phyloP scores from a whole-genome alignment of 2,329 filamentous ascomycete genomes.

The Grosmannia clavigera region DNA sequence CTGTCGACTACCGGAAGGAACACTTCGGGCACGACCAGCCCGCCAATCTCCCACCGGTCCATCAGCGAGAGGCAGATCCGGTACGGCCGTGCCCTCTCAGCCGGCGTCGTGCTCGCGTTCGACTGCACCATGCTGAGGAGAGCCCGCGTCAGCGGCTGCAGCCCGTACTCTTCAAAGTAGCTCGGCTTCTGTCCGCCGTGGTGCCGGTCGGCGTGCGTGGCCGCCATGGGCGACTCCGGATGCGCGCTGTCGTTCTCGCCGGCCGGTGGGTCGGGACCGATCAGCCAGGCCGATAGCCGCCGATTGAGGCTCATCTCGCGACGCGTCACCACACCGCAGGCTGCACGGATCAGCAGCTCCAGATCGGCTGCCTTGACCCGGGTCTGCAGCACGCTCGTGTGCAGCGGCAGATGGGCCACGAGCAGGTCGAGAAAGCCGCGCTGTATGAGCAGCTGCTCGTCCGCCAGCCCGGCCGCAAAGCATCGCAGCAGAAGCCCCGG shows the following conservation, averaged over 20 bases:
- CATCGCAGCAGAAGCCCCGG: constrained; percentile 82
- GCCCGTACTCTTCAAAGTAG: constrained; percentile 74
- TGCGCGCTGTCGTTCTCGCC: constrained; percentile 16
- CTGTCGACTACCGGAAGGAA: constrained; percentile 79
- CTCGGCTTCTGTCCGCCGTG: constrained; percentile 46
- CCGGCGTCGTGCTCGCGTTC: constrained; percentile 26
- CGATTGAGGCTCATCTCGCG: constrained; percentile 96
- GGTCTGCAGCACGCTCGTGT: constrained; percentile 67
- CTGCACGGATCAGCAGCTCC: constrained; percentile 68
- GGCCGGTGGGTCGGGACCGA: constrained; percentile 56
- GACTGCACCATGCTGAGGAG: constrained; percentile 64
- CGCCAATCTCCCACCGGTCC: constrained; percentile 97
- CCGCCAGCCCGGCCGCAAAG: constrained; percentile 78
- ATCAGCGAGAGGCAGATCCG: constrained; percentile 89
- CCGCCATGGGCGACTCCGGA: constrained; percentile 26
- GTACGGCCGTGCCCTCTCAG: constrained; percentile 72
- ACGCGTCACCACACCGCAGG: constrained; percentile 74
- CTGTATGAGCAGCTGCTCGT: constrained; percentile 84
- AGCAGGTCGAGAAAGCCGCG: constrained; percentile 87
- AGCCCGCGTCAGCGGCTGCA: constrained; percentile 60
- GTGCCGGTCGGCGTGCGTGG: constrained; percentile 22
- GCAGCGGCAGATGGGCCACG: constrained; percentile 77
- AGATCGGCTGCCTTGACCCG: constrained; percentile 63
- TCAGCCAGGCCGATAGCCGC: constrained; percentile 89
- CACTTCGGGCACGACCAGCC: constrained; percentile 73